Evolutionary conservation across 306 rosid genomes (phyloP).

Genomic region (Cercis canadensis): DNA sequence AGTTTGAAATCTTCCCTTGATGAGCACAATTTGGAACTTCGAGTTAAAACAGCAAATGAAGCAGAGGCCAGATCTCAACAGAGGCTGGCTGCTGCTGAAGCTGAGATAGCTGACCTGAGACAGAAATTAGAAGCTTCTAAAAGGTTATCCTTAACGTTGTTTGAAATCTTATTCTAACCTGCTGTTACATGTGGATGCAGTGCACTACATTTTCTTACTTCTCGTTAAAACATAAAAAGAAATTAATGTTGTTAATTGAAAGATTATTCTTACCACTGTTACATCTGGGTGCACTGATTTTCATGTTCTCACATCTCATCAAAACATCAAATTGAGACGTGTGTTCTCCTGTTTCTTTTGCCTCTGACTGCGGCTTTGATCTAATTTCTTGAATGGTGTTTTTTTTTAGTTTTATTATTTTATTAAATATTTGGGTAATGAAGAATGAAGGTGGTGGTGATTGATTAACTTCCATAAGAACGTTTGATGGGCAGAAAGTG

Average conservation of each 20-base stretch:
- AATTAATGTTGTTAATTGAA: slow-evolving; percentile 5
- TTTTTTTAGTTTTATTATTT: slow-evolving; percentile 12
- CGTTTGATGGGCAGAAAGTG: neutral
- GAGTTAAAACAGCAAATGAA: slow-evolving; percentile 93
- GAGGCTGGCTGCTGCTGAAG: slow-evolving; percentile 95
- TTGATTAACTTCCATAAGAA: neutral
- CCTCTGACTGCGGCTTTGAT: slow-evolving; percentile 6
- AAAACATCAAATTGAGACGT: too few relatives aligned
- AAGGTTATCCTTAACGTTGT: slow-evolving; percentile 52
- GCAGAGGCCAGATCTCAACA: slow-evolving; percentile 93
- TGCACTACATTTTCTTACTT: neutral
- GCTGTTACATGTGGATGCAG: slow-evolving; percentile 3
- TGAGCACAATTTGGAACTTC: slow-evolving; percentile 81
- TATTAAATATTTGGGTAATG: neutral
- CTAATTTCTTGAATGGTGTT: slow-evolving; percentile 4
- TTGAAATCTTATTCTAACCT: slow-evolving; percentile 24
- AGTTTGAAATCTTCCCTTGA: slow-evolving; percentile 83
- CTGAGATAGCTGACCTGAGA: slow-evolving; percentile 82
- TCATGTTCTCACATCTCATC: too few relatives aligned
- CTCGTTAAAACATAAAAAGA: neutral
- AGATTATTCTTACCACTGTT: slow-evolving; percentile 15
- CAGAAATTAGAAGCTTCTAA: slow-evolving; percentile 76
- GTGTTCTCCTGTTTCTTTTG: neutral
- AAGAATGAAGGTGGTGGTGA: neutral
- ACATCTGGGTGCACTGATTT: neutral